These are phyloP conservation scores for Funneliformis mosseae DNA, from an alignment of 192 early-diverging fungal genomes.

Conservation along the genomic window DNA sequence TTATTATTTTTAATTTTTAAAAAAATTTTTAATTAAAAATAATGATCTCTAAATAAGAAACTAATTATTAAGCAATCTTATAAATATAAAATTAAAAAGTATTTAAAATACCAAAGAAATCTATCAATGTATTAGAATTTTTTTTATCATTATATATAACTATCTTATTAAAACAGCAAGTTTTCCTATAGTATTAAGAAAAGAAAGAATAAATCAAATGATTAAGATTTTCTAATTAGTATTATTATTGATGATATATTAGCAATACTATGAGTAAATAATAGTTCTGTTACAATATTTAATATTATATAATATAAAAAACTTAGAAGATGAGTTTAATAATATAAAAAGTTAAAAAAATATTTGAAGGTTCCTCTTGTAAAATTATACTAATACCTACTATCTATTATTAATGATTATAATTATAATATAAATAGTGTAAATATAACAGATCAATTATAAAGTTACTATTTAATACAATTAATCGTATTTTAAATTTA, in stretches of 20 bases:
- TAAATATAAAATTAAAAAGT: no score
- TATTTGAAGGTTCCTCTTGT: constrained; percentile 20
- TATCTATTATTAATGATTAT: constrained; percentile 34
- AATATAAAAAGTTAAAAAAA: constrained; percentile 11
- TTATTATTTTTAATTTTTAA: no score
- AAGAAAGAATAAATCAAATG: neutral
- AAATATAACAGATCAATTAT: neutral
- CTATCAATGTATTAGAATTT: no score
- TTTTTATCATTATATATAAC: constrained; percentile 31
- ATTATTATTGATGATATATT: constrained; percentile 22
- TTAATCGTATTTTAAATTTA: neutral
- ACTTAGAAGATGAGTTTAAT: constrained; percentile 31
- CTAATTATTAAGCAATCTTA: no score
- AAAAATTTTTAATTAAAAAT: no score
- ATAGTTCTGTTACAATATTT: constrained; percentile 34
- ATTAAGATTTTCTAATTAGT: constrained; percentile 28
- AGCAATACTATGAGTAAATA: constrained; percentile 29
- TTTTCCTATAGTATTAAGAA: constrained; percentile 10
- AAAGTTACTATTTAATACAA: neutral
- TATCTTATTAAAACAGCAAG: no score
- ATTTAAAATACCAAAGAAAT: no score
- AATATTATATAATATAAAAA: constrained; percentile 26
- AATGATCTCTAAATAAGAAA: no score
- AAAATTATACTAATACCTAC: constrained; percentile 33
- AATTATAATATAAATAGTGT: constrained; percentile 36